Evolutionary conservation across 225 moss, liverwort and hornwort species (phyloP).

Genomic region (Antitrichia curtipendula): DNA sequence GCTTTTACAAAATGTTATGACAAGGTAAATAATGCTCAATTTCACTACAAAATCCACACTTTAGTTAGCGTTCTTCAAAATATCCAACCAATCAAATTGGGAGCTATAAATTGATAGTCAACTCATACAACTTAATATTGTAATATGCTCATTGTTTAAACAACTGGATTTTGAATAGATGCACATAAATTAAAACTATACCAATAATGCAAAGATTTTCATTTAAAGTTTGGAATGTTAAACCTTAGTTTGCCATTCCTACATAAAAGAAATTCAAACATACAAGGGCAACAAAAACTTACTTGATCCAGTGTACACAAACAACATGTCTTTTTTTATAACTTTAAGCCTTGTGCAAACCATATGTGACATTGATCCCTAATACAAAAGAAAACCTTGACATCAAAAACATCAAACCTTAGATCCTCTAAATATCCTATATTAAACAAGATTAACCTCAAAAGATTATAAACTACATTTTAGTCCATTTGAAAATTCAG

Average conservation of each 20-base stretch:
- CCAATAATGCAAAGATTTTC: neutral
- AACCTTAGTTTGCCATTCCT: neutral
- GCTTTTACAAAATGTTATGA: too few species aligned
- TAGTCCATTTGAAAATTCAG: neutral
- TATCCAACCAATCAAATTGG: too few species aligned
- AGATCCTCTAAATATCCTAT: neutral
- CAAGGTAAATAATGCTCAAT: too few species aligned
- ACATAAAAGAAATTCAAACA: neutral
- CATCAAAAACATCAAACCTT: neutral
- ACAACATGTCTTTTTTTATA: neutral
- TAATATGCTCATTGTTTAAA: too few species aligned
- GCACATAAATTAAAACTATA: too few species aligned
- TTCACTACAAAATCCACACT: too few species aligned
- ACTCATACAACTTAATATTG: too few species aligned
- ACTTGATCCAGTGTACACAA: fast-evolving
- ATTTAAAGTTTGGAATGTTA: neutral
- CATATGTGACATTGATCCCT: neutral
- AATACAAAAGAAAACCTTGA: neutral
- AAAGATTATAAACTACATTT: neutral
- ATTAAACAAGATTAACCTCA: neutral
- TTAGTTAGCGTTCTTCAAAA: too few species aligned
- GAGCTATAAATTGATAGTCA: too few species aligned
- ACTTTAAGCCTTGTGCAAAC: too few species aligned
- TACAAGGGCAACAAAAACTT: neutral
- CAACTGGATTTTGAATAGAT: too few species aligned